These are phyloP conservation scores for Porcisia deanei DNA, from an alignment of 208 protist species.

Conservation along the genomic window DNA sequence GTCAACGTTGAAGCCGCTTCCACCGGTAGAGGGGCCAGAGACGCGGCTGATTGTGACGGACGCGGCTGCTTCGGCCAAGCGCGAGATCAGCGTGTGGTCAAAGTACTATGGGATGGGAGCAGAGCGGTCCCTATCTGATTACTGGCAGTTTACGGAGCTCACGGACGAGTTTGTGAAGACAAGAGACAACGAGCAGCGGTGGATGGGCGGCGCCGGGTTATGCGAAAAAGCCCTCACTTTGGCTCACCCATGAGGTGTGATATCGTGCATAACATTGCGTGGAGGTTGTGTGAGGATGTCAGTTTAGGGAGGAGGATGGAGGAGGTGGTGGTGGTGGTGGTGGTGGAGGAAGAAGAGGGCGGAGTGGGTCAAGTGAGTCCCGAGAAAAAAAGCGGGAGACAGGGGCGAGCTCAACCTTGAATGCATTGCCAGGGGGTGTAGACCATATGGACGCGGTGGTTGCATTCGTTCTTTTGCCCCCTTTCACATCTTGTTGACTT, in stretches of 20 bases:
- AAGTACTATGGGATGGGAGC: constrained; percentile 67
- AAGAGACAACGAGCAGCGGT: constrained; percentile 64
- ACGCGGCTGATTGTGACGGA: constrained; percentile 44
- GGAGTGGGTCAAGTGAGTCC: neutral
- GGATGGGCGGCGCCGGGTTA: constrained; percentile 49
- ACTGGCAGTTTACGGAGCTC: constrained; percentile 70
- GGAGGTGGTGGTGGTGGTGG: neutral
- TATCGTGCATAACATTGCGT: neutral
- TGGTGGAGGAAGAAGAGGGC: neutral
- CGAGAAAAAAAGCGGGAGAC: too few relatives aligned
- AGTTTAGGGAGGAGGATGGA: neutral
- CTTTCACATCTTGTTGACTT: neutral
- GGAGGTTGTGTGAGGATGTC: neutral
- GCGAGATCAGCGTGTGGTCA: constrained; percentile 27
- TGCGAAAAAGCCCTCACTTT: constrained; percentile 18
- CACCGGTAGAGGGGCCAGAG: constrained; percentile 31
- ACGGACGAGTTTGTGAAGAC: constrained; percentile 59
- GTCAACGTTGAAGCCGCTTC: constrained; percentile 18
- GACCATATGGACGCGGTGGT: too few relatives aligned
- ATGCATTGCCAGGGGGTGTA: too few relatives aligned
- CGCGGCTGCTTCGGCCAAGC: constrained; percentile 31
- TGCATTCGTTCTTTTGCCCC: neutral
- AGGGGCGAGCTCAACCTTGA: too few relatives aligned
- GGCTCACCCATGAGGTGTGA: neutral
- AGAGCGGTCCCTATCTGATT: constrained; percentile 45